These are phyloP conservation scores for Phytophthora europaea DNA, from an alignment of 352 stramenopile species.

Conservation along the genomic window DNA sequence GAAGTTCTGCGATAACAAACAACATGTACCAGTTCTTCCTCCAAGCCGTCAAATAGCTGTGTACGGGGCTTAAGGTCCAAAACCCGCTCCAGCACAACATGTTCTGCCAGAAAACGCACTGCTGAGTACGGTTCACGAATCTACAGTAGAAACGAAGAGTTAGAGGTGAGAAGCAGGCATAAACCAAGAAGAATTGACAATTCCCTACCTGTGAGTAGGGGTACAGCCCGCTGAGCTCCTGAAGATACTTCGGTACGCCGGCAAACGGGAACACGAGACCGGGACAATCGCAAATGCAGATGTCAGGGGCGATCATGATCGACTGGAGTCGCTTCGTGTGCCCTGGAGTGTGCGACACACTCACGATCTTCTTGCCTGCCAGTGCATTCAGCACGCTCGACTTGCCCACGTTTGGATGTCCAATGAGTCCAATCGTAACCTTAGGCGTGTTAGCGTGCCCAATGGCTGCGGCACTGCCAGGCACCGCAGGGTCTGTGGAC, in stretches of 20 bases:
- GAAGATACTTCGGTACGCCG: slow-evolving; percentile 82
- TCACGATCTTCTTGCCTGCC: slow-evolving; percentile 89
- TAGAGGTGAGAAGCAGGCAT: neutral
- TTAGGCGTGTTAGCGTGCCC: slow-evolving; percentile 58
- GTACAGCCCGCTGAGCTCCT: slow-evolving; percentile 86
- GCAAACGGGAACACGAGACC: slow-evolving; percentile 89
- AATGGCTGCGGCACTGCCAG: slow-evolving; percentile 36
- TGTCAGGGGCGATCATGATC: slow-evolving; percentile 84
- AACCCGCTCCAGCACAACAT: slow-evolving; percentile 75
- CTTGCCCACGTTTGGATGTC: slow-evolving; percentile 91
- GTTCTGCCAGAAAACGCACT: slow-evolving; percentile 86
- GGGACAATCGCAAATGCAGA: slow-evolving; percentile 90
- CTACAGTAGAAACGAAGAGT: slow-evolving; percentile 36
- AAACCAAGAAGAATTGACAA: neutral
- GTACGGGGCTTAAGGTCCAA: slow-evolving; percentile 79
- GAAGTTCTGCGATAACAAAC: slow-evolving; percentile 2
- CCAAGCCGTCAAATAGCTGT: slow-evolving; percentile 79
- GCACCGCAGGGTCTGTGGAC: slow-evolving; percentile 33
- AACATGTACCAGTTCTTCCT: slow-evolving; percentile 72
- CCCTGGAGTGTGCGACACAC: slow-evolving; percentile 86
- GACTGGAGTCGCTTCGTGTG: slow-evolving; percentile 90
- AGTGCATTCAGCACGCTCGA: slow-evolving; percentile 90
- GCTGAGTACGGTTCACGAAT: slow-evolving; percentile 91
- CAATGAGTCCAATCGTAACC: slow-evolving; percentile 89
- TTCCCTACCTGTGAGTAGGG: slow-evolving; percentile 80